Evolutionary conservation across 1,139 yeast genomes (phyloP).

Genomic region (Williopsis jadinii): DNA sequence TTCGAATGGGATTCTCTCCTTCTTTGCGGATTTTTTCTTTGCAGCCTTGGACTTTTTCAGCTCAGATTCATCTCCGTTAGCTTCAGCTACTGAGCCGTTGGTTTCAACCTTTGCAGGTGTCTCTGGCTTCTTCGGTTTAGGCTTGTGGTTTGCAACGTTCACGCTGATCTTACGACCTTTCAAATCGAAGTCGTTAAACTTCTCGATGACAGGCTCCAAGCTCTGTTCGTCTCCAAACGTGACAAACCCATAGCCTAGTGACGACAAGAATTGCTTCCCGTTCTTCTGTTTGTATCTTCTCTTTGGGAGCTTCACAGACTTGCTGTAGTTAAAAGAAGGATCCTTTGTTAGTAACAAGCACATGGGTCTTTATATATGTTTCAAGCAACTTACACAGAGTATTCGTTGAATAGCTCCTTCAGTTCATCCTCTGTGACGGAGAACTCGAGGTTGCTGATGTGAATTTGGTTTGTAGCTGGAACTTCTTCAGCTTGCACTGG

Average conservation of each 20-base stretch:
- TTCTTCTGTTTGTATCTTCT: conserved; percentile 3
- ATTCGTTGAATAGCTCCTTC: conserved; percentile 20
- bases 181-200: conserved; percentile 20
- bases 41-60: conserved; percentile 4
- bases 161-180: conserved; percentile 20
- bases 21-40: conserved; percentile 9
- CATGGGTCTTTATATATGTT: background rate
- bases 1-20: conserved; percentile 32
- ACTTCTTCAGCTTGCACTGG: too few species aligned
- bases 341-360: background rate
- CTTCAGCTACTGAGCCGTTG: background rate
- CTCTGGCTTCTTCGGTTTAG: conserved; percentile 1
- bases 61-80: background rate
- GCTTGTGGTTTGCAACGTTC: conserved; percentile 10
- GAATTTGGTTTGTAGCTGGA: too few species aligned
- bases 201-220: conserved; percentile 16
- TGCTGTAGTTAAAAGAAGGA: background rate
- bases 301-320: conserved; percentile 1
- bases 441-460: conserved; percentile 20
- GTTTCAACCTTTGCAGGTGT: background rate
- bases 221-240: conserved; percentile 15
- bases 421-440: conserved; percentile 17
- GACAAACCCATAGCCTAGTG: conserved; percentile 21
- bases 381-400: conserved; percentile 5
- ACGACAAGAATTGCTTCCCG: conserved; percentile 8